Conservation (phyloP, 1,284 basidiomycete genomes). For the Takashimella tepidaria region DNA sequence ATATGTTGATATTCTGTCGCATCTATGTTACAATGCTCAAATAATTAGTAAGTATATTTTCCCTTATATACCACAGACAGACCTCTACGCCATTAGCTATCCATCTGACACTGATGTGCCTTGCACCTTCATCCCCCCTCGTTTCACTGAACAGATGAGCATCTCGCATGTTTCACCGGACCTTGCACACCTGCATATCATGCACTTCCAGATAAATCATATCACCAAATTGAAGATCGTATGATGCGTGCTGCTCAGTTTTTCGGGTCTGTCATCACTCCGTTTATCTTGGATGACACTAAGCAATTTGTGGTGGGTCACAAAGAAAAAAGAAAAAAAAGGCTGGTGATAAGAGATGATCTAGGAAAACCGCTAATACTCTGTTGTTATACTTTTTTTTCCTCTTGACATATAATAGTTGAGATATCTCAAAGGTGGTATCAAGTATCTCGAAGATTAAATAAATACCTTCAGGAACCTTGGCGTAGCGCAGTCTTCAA, state of each 20-base stretch:
- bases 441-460: conserved; percentile 37
- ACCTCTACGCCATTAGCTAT: background rate
- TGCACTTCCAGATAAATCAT: conserved; percentile 61
- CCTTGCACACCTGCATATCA: conserved; percentile 61
- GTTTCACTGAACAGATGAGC: conserved; percentile 57
- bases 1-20: conserved; percentile 74
- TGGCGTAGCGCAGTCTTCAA: too few relatives aligned
- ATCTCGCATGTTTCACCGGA: conserved; percentile 64
- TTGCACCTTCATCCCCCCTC: background rate
- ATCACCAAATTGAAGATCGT: conserved; percentile 63
- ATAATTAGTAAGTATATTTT: conserved; percentile 56
- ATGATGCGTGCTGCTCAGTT: conserved; percentile 81
- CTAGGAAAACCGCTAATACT: conserved; percentile 7
- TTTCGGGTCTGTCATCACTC: conserved; percentile 80
- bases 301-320: conserved; percentile 66
- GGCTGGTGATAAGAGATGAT: background rate
- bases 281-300: conserved; percentile 75
- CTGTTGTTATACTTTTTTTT: too few relatives aligned
- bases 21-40: conserved; percentile 69
- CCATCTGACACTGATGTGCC: background rate
- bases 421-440: conserved; percentile 38
- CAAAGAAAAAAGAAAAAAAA: background rate
- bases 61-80: too few relatives aligned
- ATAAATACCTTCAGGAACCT: too few relatives aligned
- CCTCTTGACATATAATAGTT: too few relatives aligned